Evolutionary conservation across 1,284 basidiomycete genomes (phyloP).

Genomic region (Anthracocystis walkeri): DNA sequence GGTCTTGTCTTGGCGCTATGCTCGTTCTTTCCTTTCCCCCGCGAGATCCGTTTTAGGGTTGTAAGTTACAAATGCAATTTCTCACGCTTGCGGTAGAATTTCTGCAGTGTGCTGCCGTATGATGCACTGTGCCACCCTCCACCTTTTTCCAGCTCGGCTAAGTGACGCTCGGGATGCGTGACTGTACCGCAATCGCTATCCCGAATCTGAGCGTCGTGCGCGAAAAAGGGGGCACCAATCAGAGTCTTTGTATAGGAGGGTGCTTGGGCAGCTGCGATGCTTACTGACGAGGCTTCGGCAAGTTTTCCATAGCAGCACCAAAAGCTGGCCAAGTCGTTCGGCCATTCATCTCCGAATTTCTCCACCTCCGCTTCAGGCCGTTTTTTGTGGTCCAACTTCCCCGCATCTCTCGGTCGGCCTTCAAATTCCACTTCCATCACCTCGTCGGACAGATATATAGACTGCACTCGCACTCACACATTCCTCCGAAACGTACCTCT

Average conservation of each 20-base stretch:
- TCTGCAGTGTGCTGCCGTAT: constrained; percentile 3
- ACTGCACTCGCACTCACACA: neutral
- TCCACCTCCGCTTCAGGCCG: constrained; percentile 36
- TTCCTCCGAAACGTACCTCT: neutral
- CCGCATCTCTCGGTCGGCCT: neutral
- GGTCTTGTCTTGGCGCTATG: too few species aligned
- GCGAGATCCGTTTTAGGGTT: too few species aligned
- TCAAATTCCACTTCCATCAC: neutral
- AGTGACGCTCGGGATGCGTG: neutral
- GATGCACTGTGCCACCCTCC: constrained; percentile 5
- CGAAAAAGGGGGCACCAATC: neutral
- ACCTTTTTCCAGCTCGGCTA: constrained; percentile 1
- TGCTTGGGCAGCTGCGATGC: neutral
- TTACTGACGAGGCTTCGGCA: neutral
- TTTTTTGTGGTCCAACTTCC: neutral
- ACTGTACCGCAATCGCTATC: constrained; percentile 18
- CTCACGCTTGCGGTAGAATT: neutral
- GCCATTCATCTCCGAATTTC: constrained; percentile 30
- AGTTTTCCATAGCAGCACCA: too few species aligned
- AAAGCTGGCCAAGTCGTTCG: constrained; percentile 1
- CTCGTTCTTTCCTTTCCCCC: too few species aligned
- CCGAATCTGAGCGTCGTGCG: neutral
- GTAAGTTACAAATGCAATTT: too few species aligned
- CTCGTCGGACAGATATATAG: neutral
- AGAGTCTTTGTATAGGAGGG: neutral